Percentiles rank a stretch among this genome's conserved stretches.
phyloP scores from a whole-genome alignment of 108 stramenopile species.

The Discostella stelligeroides region DNA sequence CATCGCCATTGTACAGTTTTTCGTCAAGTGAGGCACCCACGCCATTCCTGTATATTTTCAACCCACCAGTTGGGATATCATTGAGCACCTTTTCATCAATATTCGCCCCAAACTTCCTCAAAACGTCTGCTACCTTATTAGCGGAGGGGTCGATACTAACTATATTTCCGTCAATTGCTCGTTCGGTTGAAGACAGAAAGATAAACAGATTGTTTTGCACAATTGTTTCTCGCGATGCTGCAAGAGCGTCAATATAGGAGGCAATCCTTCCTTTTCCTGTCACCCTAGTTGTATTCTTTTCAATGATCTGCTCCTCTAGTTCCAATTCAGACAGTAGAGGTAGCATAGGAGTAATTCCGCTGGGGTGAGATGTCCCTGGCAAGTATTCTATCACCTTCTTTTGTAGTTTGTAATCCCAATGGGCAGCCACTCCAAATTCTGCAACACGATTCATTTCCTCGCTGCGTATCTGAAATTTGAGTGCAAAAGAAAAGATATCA shows the following conservation, averaged over 20 bases:
- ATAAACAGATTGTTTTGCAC: conserved; percentile 60
- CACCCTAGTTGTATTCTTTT: not conserved
- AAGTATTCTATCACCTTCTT: conserved; percentile 18
- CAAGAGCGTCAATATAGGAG: conserved; percentile 61
- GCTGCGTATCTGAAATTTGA: conserved; percentile 56
- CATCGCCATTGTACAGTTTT: conserved; percentile 72
- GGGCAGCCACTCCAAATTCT: conserved; percentile 88
- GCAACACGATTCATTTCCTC: conserved; percentile 86
- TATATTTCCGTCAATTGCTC: conserved; percentile 46
- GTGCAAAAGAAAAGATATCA: not conserved
- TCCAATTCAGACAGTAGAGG: conserved; percentile 7
- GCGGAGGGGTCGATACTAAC: conserved; percentile 46
- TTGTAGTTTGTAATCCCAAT: conserved; percentile 79
- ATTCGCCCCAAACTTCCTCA: conserved; percentile 38
- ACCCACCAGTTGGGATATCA: not conserved
- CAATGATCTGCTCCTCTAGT: conserved; percentile 3
- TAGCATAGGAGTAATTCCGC: conserved; percentile 11
- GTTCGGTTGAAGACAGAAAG: conserved; percentile 59
- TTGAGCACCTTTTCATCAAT: not conserved
- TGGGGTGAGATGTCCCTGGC: not conserved
- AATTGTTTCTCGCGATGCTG: conserved; percentile 42
- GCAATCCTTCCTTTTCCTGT: conserved; percentile 35
- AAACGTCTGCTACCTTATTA: conserved; percentile 48
- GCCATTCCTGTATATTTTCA: conserved; percentile 59
- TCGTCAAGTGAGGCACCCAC: conserved; percentile 40